Percentiles rank a stretch among this genome's conserved stretches.
These are phyloP conservation scores for Rhynchosporium secalis DNA, from an alignment of 2,329 filamentous ascomycete genomes.

Conservation along the genomic window DNA sequence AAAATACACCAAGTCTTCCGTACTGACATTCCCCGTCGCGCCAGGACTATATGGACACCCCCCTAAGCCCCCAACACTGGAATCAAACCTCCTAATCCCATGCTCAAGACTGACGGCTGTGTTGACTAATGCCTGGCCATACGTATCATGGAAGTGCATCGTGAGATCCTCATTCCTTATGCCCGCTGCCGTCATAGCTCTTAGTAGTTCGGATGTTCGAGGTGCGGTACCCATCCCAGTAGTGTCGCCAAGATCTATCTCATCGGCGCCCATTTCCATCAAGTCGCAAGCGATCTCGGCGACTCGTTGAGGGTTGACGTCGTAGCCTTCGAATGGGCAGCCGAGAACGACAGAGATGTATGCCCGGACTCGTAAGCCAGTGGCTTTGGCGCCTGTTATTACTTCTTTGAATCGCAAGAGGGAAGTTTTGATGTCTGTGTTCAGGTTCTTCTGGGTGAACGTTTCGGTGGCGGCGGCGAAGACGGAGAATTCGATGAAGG, in stretches of 20 bases:
- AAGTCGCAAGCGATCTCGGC: conserved; percentile 67
- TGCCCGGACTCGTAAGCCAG: conserved; percentile 69
- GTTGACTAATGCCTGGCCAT: conserved; percentile 83
- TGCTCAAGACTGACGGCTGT: conserved; percentile 74
- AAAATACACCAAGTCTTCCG: conserved; percentile 81
- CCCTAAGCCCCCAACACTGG: conserved; percentile 76
- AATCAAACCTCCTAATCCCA: conserved; percentile 77
- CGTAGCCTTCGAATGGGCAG: conserved; percentile 72
- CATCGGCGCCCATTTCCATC: conserved; percentile 84
- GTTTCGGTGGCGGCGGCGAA: conserved; percentile 81
- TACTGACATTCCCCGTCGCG: conserved; percentile 82
- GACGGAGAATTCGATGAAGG: conserved; percentile 69
- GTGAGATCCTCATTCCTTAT: conserved; percentile 71
- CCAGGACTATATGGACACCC: conserved; percentile 85
- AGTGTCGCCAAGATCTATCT: conserved; percentile 87
- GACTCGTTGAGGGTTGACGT: conserved; percentile 62
- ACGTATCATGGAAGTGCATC: conserved; percentile 88
- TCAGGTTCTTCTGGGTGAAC: conserved; percentile 80
- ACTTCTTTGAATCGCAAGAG: conserved; percentile 69
- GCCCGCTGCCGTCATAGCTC: conserved; percentile 64
- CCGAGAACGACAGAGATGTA: conserved; percentile 81
- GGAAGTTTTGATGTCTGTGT: conserved; percentile 75
- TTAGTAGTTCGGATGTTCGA: conserved; percentile 63
- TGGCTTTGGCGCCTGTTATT: conserved; percentile 64
- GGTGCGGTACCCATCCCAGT: conserved; percentile 87